Evolutionary conservation across 1,139 yeast genomes (phyloP), one percentile per base, ranked within the genome.

Genomic region (Protomyces inouyei): DNA sequence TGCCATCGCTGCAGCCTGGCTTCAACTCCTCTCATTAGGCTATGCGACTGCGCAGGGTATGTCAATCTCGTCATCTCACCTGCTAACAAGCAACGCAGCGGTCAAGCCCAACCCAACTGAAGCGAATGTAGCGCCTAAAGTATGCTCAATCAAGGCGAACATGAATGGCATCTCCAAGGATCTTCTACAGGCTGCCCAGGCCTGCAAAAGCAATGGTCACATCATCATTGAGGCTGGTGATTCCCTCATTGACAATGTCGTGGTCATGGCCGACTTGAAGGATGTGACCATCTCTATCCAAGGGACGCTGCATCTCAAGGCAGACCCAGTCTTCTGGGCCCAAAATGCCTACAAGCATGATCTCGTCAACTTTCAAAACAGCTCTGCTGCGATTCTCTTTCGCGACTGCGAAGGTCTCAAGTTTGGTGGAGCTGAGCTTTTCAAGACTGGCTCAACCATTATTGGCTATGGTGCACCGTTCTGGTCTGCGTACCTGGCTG

Each of bases 171-270:
- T 54, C 46, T 14, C 57, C n/a, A 28, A 18, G 8, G 57, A 25
- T 8, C 57, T 54, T 12, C 36, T 36, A 3, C 36, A 37, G 12
- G 57, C 57, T 9, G 38, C 46, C 18, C 18, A 37, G 18, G 35
- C 36, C 14, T 54, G 57, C 21, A 43, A 54, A 25, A 37, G 16
- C 23, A 14, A 37, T 46, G 28, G 57, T 25, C 46, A 23, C 12
- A 54, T 54, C 14, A 35, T 54, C 10, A 46, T 54, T 8, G 28
- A 35, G n/a, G 18, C 28, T 6, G 57, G 57, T 8, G 57, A 54
- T 16, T 54, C 57, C 32, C n/a, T 54, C 43, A 54, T 54, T 18
- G 57, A 54, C 57, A 25, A 38, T n/a, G 57, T 37, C 32, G 23
- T 54, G 37, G 35, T 54, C 57, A 35, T 54, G 48, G 25, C 21